Conservation (phyloP, 306 rosid species). For the Parietaria judaica region DNA sequence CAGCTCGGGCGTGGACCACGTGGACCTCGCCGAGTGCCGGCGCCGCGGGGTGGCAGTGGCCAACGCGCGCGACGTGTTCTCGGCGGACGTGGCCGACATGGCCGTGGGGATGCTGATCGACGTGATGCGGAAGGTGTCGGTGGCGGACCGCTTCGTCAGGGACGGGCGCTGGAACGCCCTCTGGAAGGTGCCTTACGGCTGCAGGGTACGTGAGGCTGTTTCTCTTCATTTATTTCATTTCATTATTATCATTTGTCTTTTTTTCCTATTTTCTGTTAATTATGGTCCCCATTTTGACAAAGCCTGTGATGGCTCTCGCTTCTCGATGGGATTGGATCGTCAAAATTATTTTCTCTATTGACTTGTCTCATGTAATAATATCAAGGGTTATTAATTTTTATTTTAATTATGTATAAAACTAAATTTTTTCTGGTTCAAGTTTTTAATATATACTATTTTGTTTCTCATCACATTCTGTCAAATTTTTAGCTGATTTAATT, state of each 20-base stretch:
- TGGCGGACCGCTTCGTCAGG: conserved; percentile 33
- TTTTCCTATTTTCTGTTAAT: too few relatives aligned
- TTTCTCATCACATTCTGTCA: too few relatives aligned
- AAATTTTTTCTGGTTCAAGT: too few relatives aligned
- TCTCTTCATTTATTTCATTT: conserved; percentile 13
- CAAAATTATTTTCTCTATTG: too few relatives aligned
- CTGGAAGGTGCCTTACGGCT: conserved; percentile 25
- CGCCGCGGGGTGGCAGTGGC: conserved; percentile 31
- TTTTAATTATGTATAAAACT: too few relatives aligned
- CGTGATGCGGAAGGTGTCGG: conserved; percentile 32
- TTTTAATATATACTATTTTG: too few relatives aligned
- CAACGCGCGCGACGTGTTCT: conserved; percentile 13
- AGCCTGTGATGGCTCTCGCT: too few relatives aligned
- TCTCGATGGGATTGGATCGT: too few relatives aligned
- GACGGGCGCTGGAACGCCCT: neutral
- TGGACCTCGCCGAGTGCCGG: conserved; percentile 36
- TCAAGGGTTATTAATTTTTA: too few relatives aligned
- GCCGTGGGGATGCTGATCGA: conserved; percentile 40
- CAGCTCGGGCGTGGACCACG: conserved; percentile 26
- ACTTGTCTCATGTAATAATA: too few relatives aligned
- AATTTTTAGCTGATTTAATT: too few relatives aligned
- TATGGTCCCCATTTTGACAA: too few relatives aligned
- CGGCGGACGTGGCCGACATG: conserved; percentile 43
- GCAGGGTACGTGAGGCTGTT: conserved; percentile 3
- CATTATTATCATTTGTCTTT: neutral